Evolutionary conservation across 768 basidiomycete genomes (phyloP).

Genomic region (Russula foetens): DNA sequence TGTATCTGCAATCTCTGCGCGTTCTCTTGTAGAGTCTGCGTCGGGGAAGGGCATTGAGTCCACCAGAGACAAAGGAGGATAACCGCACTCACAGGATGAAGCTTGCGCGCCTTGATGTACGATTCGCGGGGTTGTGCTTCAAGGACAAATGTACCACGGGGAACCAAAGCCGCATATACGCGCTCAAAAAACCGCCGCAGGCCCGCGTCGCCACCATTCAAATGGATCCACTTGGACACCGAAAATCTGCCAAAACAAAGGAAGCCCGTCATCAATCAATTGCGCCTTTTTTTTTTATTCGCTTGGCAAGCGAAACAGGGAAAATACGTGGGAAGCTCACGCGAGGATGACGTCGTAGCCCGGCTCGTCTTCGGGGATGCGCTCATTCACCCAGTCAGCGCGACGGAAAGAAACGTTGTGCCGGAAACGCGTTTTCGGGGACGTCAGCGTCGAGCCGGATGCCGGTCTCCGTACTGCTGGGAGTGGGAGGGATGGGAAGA

Average conservation of each 20-base stretch:
- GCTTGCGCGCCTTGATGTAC: constrained; percentile 68
- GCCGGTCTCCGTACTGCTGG: not conserved
- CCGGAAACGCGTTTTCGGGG: constrained; percentile 47
- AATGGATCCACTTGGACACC: constrained; percentile 87
- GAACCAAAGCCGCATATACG: constrained; percentile 46
- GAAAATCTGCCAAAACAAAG: constrained; percentile 50
- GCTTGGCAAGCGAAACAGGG: not conserved
- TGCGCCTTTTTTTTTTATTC: not conserved
- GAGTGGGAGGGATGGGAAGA: constrained; percentile 55
- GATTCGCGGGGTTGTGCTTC: constrained; percentile 85
- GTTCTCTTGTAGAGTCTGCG: constrained; percentile 50
- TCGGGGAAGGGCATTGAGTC: not conserved
- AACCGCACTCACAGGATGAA: constrained; percentile 41
- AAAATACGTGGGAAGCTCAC: constrained; percentile 36
- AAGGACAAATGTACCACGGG: constrained; percentile 62
- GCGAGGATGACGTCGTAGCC: constrained; percentile 75
- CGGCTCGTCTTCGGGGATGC: constrained; percentile 46
- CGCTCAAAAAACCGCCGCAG: constrained; percentile 60
- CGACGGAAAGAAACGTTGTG: constrained; percentile 69
- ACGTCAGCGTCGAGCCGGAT: constrained; percentile 19
- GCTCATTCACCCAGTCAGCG: constrained; percentile 62
- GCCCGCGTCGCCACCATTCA: constrained; percentile 71
- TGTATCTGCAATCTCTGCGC: constrained; percentile 47
- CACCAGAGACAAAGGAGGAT: not conserved
- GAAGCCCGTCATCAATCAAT: not conserved